Base-by-base conservation (phyloP, 768 basidiomycete species). In the Guyanaporus albipodus region DNA sequence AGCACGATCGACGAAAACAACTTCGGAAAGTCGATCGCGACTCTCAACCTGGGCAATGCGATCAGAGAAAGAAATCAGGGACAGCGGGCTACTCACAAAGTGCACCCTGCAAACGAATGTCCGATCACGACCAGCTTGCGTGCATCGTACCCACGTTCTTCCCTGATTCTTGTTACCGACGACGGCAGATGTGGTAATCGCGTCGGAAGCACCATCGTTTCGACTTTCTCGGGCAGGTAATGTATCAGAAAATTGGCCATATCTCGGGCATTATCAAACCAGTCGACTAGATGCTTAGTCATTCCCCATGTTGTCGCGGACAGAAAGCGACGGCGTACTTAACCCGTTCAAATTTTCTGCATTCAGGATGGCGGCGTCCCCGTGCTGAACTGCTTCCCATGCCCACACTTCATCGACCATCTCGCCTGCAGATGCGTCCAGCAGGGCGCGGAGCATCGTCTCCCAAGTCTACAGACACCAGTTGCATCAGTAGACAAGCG, bases 51-150 rank as follows among this genome's bases (percentile, higher is more conserved):
- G 53, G n/a, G 19, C 17, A 19, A 15, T 39, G 24, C 32, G 21
- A n/a, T n/a, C n/a, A 49, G 18, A 28, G 15, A 24, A 4, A 11
- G 26, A 24, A 4, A 27, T 1, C 3, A 5, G 17, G n/a, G 8
- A 1, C 1, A 18, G 18, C 26, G 21, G 41, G 46, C 8, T 44
- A 73, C 87, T 59, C 59, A 90, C 83, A 79, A 74, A 2, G 82
- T 80, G 58, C 82, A 83, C 2, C 87, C 92, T 17, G 92, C 89
- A 42, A 89, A 82, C 0, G 91, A 93, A 60, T 96, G 93, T 0
- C 91, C 92, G 4, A 91, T 68, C 5, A 73, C 80, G 18, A 91
- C 70, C 3, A 92, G 57, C 17, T 65, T 77, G 27, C 85, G 76
- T 5, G 67, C 51, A 2, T 36, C 50, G 56, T 82, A 80, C 1